Evolutionary conservation across 1,284 basidiomycete genomes (phyloP).

Genomic region (Sphagnurus paluster): DNA sequence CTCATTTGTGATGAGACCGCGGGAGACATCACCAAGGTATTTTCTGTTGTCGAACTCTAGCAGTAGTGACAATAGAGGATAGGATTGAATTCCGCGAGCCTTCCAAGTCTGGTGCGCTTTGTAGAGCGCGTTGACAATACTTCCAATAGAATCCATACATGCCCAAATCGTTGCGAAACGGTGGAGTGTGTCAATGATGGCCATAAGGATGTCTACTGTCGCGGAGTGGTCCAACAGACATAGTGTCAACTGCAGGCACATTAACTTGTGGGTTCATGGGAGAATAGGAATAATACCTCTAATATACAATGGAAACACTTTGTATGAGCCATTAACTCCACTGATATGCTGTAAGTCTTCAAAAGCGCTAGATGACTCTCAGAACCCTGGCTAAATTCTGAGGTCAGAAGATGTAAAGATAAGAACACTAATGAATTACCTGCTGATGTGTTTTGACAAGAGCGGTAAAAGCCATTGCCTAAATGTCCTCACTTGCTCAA

Average conservation of each 20-base stretch:
- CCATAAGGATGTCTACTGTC: constrained; percentile 52
- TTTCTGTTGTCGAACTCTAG: constrained; percentile 62
- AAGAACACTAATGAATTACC: constrained; percentile 34
- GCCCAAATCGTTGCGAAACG: constrained; percentile 72
- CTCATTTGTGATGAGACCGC: constrained; percentile 60
- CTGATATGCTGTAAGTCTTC: constrained; percentile 55
- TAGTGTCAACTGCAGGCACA: constrained; percentile 52
- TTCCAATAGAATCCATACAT: constrained; percentile 65
- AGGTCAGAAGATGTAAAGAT: not conserved
- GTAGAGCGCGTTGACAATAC: constrained; percentile 60
- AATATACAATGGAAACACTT: constrained; percentile 67
- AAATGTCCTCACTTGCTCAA: constrained; percentile 68
- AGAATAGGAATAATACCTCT: constrained; percentile 45
- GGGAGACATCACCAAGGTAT: constrained; percentile 52
- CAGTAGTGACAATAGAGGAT: constrained; percentile 58
- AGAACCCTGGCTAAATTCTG: constrained; percentile 6
- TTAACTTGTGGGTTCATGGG: not conserved
- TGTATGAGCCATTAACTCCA: constrained; percentile 59
- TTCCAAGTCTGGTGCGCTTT: constrained; percentile 63
- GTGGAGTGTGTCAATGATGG: constrained; percentile 64
- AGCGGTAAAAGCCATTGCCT: constrained; percentile 70
- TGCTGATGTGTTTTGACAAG: constrained; percentile 50
- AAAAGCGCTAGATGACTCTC: constrained; percentile 29
- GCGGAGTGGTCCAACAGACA: constrained; percentile 52
- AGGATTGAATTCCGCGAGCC: constrained; percentile 60